Evolutionary conservation across 2,329 filamentous ascomycete species (phyloP).

Genomic region (Lasiodiplodia sp.): DNA sequence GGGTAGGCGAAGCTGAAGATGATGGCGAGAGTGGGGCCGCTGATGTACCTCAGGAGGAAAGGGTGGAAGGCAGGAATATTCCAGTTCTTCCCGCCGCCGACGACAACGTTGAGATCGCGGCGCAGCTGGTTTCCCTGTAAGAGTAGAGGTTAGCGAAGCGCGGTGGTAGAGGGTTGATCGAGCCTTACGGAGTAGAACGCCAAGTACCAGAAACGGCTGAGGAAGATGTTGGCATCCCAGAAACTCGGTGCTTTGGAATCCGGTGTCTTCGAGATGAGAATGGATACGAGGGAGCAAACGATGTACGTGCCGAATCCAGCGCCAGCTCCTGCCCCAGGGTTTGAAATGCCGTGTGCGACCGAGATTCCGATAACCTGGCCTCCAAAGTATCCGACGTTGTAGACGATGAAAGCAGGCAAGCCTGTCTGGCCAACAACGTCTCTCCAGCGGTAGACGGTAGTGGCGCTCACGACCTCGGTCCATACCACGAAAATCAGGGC

Average conservation of each 20-base stretch:
- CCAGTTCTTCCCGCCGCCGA: slow-evolving; percentile 64
- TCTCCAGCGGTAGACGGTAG: slow-evolving; percentile 61
- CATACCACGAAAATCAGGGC: slow-evolving; percentile 63
- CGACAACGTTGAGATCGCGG: slow-evolving; percentile 62
- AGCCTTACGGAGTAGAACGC: slow-evolving; percentile 64
- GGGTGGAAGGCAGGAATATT: slow-evolving; percentile 61
- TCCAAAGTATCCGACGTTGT: slow-evolving; percentile 62
- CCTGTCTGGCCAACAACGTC: slow-evolving; percentile 57
- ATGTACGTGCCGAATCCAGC: slow-evolving; percentile 63
- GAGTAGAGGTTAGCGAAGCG: background rate
- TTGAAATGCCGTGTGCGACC: slow-evolving; percentile 55
- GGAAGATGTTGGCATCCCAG: slow-evolving; percentile 50
- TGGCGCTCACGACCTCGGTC: slow-evolving; percentile 60
- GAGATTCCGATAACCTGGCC: slow-evolving; percentile 61
- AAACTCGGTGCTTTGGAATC: slow-evolving; percentile 50
- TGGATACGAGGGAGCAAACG: slow-evolving; percentile 48
- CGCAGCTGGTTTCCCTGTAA: slow-evolving; percentile 62
- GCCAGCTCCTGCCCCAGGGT: slow-evolving; percentile 56
- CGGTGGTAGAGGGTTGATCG: too few species aligned
- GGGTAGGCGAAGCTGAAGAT: slow-evolving; percentile 46
- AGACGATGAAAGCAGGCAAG: slow-evolving; percentile 52
- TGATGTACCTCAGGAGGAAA: slow-evolving; percentile 51
- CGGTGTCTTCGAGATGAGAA: slow-evolving; percentile 54
- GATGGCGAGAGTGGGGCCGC: slow-evolving; percentile 43
- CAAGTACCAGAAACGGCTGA: slow-evolving; percentile 60